Evolutionary conservation across 106 monocot species (phyloP), one percentile per base, ranked within the genome.

Genomic region (Allium cepa): DNA sequence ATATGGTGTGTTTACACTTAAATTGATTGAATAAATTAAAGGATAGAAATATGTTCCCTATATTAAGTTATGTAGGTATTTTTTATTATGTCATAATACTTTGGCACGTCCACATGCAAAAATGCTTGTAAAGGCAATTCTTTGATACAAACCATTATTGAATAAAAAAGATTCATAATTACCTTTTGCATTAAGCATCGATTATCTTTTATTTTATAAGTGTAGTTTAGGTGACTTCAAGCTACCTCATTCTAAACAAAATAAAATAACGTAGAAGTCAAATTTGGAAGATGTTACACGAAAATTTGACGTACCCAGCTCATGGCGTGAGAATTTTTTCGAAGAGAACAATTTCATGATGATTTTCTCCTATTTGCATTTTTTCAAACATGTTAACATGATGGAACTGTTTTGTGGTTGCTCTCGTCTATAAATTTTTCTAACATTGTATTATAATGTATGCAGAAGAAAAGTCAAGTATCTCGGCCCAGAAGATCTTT

Each of bases 391-490:
- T 28, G 10, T 2, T 8, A 27, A 61, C n/a, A 49, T 65, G 49
- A 49, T 65, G 45, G 9, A 17, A 8, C 11, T 16, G 4, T 45
- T 65, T 65, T 3, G 47, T 7, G 11, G 17, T 15, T 65, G 17
- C 3, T n/a, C 17, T 65, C 17, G 9, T 64, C 6, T 49, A 16
- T 18, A 47, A 65, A 17, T 65, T 4, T 65, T 10, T 65, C 8
- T 65, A 65, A 65, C 49, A 8, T 10, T 65, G n/a, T 22, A 26
- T 53, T 67, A 27, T 26, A 52, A 67, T 12, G 53, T 73, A 17
- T 79, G 55, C 65, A 77, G 82, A 49, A 46, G 56, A 84, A 64
- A 65, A 57, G 68, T 58, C 71, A 63, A 16, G 8, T 74, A 9
- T 15, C 11, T 66, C 60, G 53, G 16, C 56, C 53, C 46, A 70